These are phyloP conservation scores for Fagopyrum esculentum DNA, from an alignment of 148 eudicot genomes.

Conservation along the genomic window DNA sequence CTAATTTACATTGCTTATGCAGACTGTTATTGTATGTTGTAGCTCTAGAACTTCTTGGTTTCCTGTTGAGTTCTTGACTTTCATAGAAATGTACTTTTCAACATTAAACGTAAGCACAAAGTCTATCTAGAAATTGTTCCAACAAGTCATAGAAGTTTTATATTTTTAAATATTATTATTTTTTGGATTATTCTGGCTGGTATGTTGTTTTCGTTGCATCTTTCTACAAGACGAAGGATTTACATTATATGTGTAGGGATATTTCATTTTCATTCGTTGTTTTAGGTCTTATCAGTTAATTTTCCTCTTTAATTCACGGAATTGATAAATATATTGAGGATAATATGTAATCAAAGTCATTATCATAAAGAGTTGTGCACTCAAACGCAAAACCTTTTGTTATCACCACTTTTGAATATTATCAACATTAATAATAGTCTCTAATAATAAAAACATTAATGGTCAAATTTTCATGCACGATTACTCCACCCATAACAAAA, in stretches of 20 bases:
- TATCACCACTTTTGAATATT: constrained; percentile 8
- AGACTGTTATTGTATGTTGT: background rate
- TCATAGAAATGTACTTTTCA: background rate
- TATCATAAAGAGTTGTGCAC: constrained; percentile 12
- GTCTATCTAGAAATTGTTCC: background rate
- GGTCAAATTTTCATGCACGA: background rate
- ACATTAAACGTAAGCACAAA: background rate
- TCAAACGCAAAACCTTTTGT: constrained; percentile 10
- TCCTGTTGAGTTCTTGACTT: background rate
- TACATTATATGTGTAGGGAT: background rate
- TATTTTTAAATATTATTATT: background rate
- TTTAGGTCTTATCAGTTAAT: background rate
- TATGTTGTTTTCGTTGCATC: background rate
- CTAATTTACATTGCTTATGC: background rate
- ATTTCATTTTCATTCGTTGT: background rate
- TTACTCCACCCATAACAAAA: background rate
- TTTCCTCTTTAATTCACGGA: background rate
- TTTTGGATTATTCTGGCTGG: background rate
- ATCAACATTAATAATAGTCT: background rate
- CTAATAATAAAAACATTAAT: background rate
- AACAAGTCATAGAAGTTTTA: background rate
- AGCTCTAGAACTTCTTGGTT: background rate
- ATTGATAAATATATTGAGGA: background rate
- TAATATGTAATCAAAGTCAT: background rate
- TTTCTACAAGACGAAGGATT: background rate